Base-by-base conservation (phyloP, 257 asterid species). In the Nemophila menziesii region DNA sequence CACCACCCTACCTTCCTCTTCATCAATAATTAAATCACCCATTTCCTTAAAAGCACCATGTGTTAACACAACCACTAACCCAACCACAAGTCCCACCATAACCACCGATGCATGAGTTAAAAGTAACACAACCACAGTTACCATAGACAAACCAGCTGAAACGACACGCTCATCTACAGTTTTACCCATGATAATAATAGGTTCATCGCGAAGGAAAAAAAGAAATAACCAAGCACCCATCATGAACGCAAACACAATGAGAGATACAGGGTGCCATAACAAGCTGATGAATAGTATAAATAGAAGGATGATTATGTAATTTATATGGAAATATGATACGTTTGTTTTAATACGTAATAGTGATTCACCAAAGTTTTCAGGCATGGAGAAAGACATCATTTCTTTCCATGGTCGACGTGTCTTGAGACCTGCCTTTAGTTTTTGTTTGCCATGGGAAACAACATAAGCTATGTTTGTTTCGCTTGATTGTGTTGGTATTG, bases 381-480 rank as follows among this genome's bases (percentile, higher is more conserved):
- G 79, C 2, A 45, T 1, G 0, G 79, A 64, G 6, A 63, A 46
- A 14, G 67, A 56, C 8, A 33, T 0, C 66, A 77, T 62, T 22
- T 63, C 59, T 12, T 49, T 51, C 86, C 81, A 77, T 12, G 72
- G 72, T 2, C 78, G 69, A 1, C 59, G 61, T 48, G 22, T 46
- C 9, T 73, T 71, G 12, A 66, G 60, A 2, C 58, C 57, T 6
- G 65, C 51, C 44, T 55, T 17, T 41, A 29, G 12, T 46, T 55
- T 37, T 21, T 43, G 47, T 8, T 57, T 62, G 21, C 51, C 16
- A 5, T 19, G 14, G 27, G 65, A 20, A 12, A 49, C 36, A 19
- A 41, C 46, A 14, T 17, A 3, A 16, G 15, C 46, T 3, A 41
- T 8, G 14, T 29, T 48, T 15, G 24, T 15, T 3, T 27, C 10